These are phyloP conservation scores for Holtermanniella nyarrowii DNA, from an alignment of 768 basidiomycete genomes.

Conservation along the genomic window DNA sequence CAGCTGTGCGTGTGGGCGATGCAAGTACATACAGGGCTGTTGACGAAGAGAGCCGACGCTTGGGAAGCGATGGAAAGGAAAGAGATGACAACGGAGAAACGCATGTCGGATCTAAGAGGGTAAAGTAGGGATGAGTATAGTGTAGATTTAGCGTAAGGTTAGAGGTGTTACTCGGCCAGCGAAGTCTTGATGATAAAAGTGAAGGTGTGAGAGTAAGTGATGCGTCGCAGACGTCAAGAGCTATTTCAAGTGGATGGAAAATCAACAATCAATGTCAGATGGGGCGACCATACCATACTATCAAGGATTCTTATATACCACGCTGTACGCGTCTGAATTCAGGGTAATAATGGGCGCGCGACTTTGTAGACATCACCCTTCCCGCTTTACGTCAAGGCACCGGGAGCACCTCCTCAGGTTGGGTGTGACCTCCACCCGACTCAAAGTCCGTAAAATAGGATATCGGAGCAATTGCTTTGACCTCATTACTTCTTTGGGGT, in stretches of 20 bases:
- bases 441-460: no score
- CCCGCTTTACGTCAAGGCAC: slow-evolving; percentile 1
- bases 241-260: no score
- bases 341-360: no score
- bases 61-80: no score
- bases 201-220: not conserved
- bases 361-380: not conserved
- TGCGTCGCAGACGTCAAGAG: not conserved
- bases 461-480: no score
- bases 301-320: no score
- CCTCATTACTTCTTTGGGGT: no score
- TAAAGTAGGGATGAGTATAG: not conserved
- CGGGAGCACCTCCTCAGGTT: not conserved
- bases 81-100: not conserved
- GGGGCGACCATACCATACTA: no score
- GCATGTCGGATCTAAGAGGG: not conserved
- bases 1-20: not conserved
- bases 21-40: not conserved
- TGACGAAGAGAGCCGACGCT: not conserved
- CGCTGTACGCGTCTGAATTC: no score
- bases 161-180: not conserved
- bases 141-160: not conserved
- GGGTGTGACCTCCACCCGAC: no score
- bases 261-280: no score
- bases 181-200: not conserved